Conservation (phyloP, 257 asterid species). For the Coffea canephora region DNA sequence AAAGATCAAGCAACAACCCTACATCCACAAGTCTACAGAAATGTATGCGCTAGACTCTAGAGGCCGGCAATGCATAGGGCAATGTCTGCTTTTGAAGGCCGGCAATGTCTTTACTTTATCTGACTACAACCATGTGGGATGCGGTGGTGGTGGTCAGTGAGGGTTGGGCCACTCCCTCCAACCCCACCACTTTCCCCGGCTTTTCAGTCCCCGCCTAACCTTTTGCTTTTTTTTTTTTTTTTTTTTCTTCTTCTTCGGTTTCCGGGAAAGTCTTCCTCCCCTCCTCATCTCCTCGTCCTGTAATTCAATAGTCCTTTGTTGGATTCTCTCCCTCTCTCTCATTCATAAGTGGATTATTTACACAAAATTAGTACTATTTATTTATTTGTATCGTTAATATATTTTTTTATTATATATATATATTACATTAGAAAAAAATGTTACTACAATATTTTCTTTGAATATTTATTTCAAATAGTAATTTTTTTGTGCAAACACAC, state of each 20-base stretch:
- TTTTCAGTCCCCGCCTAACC: constrained; percentile 38
- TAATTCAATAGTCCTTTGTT: too few species aligned
- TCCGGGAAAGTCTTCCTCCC: constrained; percentile 34
- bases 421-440: too few species aligned
- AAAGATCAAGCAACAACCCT: too few species aligned
- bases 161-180: constrained; percentile 30
- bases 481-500: too few species aligned
- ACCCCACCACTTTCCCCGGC: constrained; percentile 36
- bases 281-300: constrained; percentile 20
- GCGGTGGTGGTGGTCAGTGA: constrained; percentile 45
- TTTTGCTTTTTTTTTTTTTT: constrained; percentile 21
- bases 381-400: too few species aligned
- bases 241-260: constrained; percentile 24
- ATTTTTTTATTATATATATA: too few species aligned
- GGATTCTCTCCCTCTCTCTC: too few species aligned
- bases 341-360: too few species aligned
- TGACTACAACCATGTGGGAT: constrained; percentile 51
- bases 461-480: too few species aligned
- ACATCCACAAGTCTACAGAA: neutral
- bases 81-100: constrained; percentile 9
- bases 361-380: too few species aligned
- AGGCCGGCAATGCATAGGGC: neutral
- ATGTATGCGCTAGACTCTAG: neutral
- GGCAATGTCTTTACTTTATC: constrained; percentile 47
- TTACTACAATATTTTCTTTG: too few species aligned